Base-by-base conservation (phyloP, 176 grass and related monocot genomes). In the Ensete ventricosum region DNA sequence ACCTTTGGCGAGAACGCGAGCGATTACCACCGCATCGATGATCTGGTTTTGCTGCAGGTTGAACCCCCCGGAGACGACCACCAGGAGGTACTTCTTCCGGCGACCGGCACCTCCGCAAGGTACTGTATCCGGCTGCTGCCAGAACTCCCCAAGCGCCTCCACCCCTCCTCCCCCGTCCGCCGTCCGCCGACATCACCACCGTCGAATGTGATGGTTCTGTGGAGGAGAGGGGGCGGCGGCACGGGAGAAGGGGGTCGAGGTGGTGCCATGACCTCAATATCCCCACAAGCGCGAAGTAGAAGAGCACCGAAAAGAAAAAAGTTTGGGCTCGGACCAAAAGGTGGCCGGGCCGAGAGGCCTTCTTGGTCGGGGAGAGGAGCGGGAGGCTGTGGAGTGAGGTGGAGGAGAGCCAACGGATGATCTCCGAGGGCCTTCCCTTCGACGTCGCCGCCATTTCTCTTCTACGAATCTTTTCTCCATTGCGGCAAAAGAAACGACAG, bases 341-440 rank as follows among this genome's bases (percentile, higher is more conserved):
- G n/a, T 7, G 17, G 13, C 57, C 5, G 13, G 12, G 57, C 6
- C 5, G 57, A 60, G 57, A 60, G 57, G 14, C 29, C 60, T 76
- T 34, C 29, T 55, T 27, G 76, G 76, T 22, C 55, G 71, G 51
- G 49, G 25, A 52, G 57, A 76, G 25, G 74, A 76, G 27, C 24
- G 1, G 24, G 34, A 43, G 34, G 55, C 23, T 49, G 50, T 81
- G 65, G 55, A 67, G 19, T n/a, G 65, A 67, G 63, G 78, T 76
- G 64, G 68, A 29, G 53, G 77, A 67, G 8, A 76, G 6, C 19
- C 69, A 17, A 62, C 73, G 73, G 73, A 73, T 76, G 65, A 77
- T 53, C 48, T 81, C 43, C 67, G 83, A 85, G 11, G 77, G 71
- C 63, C 76, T 73, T 50, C 54, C 17, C 69, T 77, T 85, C 55